Percentiles rank a stretch among this genome's conserved stretches.
Evolutionary conservation across 257 asterid genomes (phyloP).

Genomic region (Solanum ossicruentum): DNA sequence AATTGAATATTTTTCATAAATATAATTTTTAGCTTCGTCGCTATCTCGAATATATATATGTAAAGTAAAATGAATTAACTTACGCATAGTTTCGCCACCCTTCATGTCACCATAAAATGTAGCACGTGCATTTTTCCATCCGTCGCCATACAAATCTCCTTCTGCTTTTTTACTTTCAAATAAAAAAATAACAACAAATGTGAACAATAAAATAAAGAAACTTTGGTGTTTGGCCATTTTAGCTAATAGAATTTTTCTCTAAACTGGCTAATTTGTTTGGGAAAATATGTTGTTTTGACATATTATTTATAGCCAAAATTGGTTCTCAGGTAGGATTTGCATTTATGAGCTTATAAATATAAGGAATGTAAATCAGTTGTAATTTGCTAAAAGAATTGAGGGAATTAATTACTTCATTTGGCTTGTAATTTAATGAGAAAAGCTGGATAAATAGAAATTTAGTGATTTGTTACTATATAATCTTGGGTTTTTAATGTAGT

Average conservation of each 20-base stretch:
- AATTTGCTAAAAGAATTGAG: background rate
- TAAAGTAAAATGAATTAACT: background rate
- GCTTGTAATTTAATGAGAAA: background rate
- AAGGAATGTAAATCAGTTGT: background rate
- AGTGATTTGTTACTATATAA: background rate
- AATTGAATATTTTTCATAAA: background rate
- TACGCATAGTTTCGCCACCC: background rate
- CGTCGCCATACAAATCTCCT: background rate
- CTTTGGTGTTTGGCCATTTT: background rate
- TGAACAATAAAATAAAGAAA: background rate
- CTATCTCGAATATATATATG: background rate
- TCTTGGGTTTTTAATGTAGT: background rate
- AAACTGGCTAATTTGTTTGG: background rate
- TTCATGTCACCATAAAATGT: background rate
- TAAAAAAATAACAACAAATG: background rate
- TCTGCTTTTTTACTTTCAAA: background rate
- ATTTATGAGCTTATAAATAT: background rate
- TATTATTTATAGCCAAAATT: background rate
- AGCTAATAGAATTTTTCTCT: too few relatives aligned
- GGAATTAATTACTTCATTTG: background rate
- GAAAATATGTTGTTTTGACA: background rate
- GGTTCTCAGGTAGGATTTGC: background rate
- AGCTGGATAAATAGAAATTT: background rate
- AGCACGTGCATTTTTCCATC: background rate
- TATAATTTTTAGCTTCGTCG: background rate